Percentiles rank a stretch among this genome's conserved stretches.
Conservation (phyloP, 495 filamentous ascomycete genomes). For the Tuber borchii region DNA sequence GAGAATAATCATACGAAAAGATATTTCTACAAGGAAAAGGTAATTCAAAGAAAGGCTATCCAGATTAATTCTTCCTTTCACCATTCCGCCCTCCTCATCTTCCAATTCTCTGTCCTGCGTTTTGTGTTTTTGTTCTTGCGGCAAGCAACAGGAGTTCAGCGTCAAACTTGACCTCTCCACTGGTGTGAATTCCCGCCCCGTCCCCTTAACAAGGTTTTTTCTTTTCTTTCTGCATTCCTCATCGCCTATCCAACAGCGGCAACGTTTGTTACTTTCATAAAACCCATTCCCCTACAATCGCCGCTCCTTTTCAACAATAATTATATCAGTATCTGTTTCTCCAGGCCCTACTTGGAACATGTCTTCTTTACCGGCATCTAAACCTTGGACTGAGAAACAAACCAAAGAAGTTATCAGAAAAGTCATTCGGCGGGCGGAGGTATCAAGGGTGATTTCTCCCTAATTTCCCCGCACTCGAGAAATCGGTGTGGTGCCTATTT, state of each 20-base stretch:
- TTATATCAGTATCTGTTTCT: slow-evolving; percentile 2
- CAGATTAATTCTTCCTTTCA: slow-evolving; percentile 17
- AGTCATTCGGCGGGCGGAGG: slow-evolving; percentile 41
- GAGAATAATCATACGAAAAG: slow-evolving; percentile 7
- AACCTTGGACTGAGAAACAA: slow-evolving; percentile 42
- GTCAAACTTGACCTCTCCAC: slow-evolving; percentile 28
- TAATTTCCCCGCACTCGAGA: slow-evolving; percentile 14
- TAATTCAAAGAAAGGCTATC: slow-evolving; percentile 11
- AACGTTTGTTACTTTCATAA: neutral
- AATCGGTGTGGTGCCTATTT: slow-evolving; percentile 27
- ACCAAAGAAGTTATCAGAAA: slow-evolving; percentile 42
- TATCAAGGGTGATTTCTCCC: slow-evolving; percentile 38
- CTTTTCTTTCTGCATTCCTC: neutral
- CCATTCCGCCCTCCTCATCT: slow-evolving; percentile 9
- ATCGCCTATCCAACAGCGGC: neutral
- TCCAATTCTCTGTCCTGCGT: slow-evolving; percentile 17
- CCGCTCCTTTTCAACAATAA: slow-evolving; percentile 1
- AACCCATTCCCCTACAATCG: neutral
- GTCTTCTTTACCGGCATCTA: slow-evolving; percentile 32
- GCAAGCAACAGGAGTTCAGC: slow-evolving; percentile 27
- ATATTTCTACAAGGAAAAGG: slow-evolving; percentile 8
- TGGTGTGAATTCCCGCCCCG: slow-evolving; percentile 28
- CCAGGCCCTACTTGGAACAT: slow-evolving; percentile 22
- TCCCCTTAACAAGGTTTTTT: slow-evolving; percentile 28
- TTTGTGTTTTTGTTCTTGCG: slow-evolving; percentile 18